Conservation (phyloP, 1,139 yeast species). For the Yamadazyma jaroonii region DNA sequence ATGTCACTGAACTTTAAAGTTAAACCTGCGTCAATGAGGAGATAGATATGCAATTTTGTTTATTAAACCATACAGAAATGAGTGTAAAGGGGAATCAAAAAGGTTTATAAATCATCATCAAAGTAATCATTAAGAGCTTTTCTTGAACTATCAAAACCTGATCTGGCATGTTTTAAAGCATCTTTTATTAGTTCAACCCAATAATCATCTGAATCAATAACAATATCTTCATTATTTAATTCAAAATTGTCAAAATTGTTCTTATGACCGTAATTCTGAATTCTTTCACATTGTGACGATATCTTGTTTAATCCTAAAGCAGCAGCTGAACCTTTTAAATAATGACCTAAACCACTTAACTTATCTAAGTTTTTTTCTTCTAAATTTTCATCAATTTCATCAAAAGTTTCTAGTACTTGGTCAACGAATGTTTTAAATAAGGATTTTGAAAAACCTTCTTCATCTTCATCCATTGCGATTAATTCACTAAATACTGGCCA, state of each 20-base stretch:
- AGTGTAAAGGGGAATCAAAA: conserved; percentile 1
- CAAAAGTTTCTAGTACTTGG: conserved; percentile 81
- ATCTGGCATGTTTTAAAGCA: conserved; percentile 57
- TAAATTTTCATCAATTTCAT: conserved; percentile 62
- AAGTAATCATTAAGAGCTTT: conserved; percentile 58
- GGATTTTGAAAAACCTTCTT: conserved; percentile 78
- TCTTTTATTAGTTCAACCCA: conserved; percentile 52
- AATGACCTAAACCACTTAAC: conserved; percentile 82
- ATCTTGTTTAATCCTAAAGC: conserved; percentile 83
- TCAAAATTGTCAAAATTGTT: conserved; percentile 44
- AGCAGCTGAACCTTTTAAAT: conserved; percentile 93
- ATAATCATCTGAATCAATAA: conserved; percentile 30
- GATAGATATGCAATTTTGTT: too few relatives aligned
- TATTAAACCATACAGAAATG: background rate
- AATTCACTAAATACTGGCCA: conserved; percentile 89
- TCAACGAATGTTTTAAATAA: conserved; percentile 82
- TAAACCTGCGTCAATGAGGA: too few relatives aligned
- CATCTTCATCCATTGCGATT: conserved; percentile 91
- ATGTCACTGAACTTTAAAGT: too few relatives aligned
- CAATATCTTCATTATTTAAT: conserved; percentile 6
- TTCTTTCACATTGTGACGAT: conserved; percentile 85
- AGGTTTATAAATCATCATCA: conserved; percentile 39
- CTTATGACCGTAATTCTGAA: conserved; percentile 82
- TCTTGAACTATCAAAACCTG: conserved; percentile 56
- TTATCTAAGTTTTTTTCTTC: conserved; percentile 47